Conservation (phyloP, 2,329 filamentous ascomycete genomes). For the Fusarium camptoceras region DNA sequence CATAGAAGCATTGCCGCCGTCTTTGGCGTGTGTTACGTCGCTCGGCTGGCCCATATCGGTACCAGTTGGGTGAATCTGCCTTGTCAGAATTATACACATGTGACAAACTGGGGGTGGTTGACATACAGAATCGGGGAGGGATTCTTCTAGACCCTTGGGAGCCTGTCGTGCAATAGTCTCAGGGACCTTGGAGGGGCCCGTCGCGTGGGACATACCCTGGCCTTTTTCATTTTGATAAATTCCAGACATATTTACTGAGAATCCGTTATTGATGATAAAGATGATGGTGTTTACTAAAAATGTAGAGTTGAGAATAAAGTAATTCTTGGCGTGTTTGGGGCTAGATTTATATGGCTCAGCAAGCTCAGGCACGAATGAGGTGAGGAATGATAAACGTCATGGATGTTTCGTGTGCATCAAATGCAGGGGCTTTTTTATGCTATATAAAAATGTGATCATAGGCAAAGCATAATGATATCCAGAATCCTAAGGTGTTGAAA, state of each 20-base stretch:
- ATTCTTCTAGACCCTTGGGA: conserved; percentile 34
- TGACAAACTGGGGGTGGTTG: fast-evolving
- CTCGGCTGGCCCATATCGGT: conserved; percentile 29
- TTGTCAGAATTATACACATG: background rate
- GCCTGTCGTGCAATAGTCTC: conserved; percentile 30
- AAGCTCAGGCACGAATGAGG: background rate
- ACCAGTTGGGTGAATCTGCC: conserved; percentile 40
- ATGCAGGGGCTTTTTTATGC: background rate
- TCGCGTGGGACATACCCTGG: conserved; percentile 40
- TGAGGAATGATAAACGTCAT: background rate
- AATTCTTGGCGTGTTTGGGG: background rate
- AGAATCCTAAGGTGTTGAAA: background rate
- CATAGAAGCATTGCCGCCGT: conserved; percentile 29
- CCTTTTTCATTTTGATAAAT: conserved; percentile 21
- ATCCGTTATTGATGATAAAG: too few species aligned
- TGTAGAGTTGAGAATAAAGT: background rate
- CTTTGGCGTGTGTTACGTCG: conserved; percentile 38
- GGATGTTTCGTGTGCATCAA: background rate
- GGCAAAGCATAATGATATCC: background rate
- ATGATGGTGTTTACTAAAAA: background rate
- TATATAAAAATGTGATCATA: background rate
- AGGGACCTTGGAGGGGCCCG: conserved; percentile 36
- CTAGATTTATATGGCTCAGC: background rate
- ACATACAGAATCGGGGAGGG: conserved; percentile 39
- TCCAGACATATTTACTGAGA: conserved; percentile 1